Evolutionary conservation across 2,329 filamentous ascomycete genomes (phyloP), one percentile per base, ranked within the genome.

Genomic region (Aspergillus hiratsukae): DNA sequence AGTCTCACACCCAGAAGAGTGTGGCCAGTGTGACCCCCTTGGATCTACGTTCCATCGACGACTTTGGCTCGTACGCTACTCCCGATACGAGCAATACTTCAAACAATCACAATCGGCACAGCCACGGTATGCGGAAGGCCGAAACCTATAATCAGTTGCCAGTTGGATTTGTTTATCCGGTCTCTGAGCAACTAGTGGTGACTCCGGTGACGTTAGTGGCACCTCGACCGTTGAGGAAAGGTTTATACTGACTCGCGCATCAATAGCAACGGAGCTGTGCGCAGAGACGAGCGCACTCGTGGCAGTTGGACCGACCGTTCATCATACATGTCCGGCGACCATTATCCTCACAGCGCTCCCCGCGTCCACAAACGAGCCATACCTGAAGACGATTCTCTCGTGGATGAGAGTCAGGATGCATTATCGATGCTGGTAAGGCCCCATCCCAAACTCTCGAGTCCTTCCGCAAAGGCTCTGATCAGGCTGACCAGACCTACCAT

Each of bases 361-460:
- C 68, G 69, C 48, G 60, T 56, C 43, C 63, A 66, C 23, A 70
- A 71, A 54, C 66, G 67, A 59, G 59, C 59, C 40, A 63, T 66
- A 23, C 57, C 66, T 3, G 66, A 66, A 7, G 68, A 68, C 7
- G 66, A 66, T 31, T 56, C 69, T 17, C 60, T 67, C 28, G 55
- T 58, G 27, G 63, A 68, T 52, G 63, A 64, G 19, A 61, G 66
- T 59, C 58, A 76, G 56, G 76, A 78, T 71, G 76, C 76, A n/a
- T 65, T 78, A 19, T 66, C 76, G 61, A 74, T 79, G 61, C 63
- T 79, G 60, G 76, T 79, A 57, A 60, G 68, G 61, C 25, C 14
- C 25, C 27, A 19, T 41, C 21, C 3, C 50, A 41, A 21, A 17
- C 8, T 29, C 8, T 41, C 7, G 23, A 21, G 41, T 17, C 21